Percentiles rank a stretch among this genome's conserved stretches.
phyloP scores from a whole-genome alignment of 345 rosid genomes.

The Stellera chamaejasme region DNA sequence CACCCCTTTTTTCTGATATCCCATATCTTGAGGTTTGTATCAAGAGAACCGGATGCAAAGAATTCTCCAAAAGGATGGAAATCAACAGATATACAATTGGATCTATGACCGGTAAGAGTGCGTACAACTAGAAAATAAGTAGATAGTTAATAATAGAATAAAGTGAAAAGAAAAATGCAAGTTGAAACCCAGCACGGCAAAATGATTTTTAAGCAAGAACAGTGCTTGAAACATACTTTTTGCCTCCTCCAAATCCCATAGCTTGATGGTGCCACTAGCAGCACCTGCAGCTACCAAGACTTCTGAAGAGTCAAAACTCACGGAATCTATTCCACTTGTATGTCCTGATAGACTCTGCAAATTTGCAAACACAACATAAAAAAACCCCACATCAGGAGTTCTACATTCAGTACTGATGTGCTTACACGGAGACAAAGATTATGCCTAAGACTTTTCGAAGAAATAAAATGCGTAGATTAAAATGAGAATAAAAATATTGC shows the following conservation, averaged over 20 bases:
- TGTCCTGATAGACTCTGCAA: slow-evolving; percentile 94
- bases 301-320: slow-evolving; percentile 91
- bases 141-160: slow-evolving; percentile 8
- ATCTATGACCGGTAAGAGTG: slow-evolving; percentile 91
- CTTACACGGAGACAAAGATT: neutral
- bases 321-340: slow-evolving; percentile 93
- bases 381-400: neutral
- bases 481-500: too few species aligned
- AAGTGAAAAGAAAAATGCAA: slow-evolving; percentile 8
- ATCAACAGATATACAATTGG: slow-evolving; percentile 93
- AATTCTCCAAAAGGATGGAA: slow-evolving; percentile 99
- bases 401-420: too few species aligned
- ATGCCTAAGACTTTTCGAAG: neutral
- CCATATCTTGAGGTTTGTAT: slow-evolving; percentile 99
- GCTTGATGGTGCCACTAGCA: slow-evolving; percentile 93
- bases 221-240: slow-evolving; percentile 49
- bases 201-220: neutral
- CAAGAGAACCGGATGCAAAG: slow-evolving; percentile 97
- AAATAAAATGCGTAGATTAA: too few species aligned
- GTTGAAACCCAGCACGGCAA: neutral
- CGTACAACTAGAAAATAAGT: slow-evolving; percentile 64
- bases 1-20: slow-evolving; percentile 95
- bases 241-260: slow-evolving; percentile 99
- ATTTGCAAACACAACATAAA: neutral
- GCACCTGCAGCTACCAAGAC: slow-evolving; percentile 96